Conservation (phyloP, 2,329 filamentous ascomycete species). For the Nothophaeocryptopus gaeumannii region DNA sequence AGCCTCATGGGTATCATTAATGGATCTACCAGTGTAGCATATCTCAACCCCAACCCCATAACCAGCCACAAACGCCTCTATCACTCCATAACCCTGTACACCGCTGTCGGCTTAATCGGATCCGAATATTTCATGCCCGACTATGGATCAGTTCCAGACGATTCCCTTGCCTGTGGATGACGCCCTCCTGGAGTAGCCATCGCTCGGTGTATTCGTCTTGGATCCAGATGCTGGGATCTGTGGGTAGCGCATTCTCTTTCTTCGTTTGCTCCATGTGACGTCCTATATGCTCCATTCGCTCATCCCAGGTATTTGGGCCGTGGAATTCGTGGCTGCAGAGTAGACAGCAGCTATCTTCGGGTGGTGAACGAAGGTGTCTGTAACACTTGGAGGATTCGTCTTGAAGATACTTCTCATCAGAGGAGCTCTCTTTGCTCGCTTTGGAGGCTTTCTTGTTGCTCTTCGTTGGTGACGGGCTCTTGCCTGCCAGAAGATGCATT, state of each 20-base stretch:
- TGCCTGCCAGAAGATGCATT: constrained; percentile 64
- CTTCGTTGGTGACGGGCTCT: constrained; percentile 84
- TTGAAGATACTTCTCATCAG: constrained; percentile 29
- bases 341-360: constrained; percentile 60
- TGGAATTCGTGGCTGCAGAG: constrained; percentile 64
- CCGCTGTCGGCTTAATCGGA: too few relatives aligned
- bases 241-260: constrained; percentile 28
- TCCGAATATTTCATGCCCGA: not conserved
- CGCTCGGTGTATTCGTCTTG: constrained; percentile 33
- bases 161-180: constrained; percentile 29
- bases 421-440: constrained; percentile 8
- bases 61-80: too few relatives aligned
- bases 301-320: constrained; percentile 68
- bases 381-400: constrained; percentile 61
- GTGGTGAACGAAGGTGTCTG: constrained; percentile 60
- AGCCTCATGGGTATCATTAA: too few relatives aligned
- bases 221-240: constrained; percentile 36
- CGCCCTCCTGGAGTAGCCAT: constrained; percentile 41
- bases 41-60: too few relatives aligned
- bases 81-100: too few relatives aligned
- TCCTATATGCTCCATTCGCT: constrained; percentile 83
- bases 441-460: constrained; percentile 51
- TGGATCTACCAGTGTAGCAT: too few relatives aligned
- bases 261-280: constrained; percentile 68
- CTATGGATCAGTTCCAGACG: constrained; percentile 2